A percentile compares a stretch with the other conserved stretches of the same genome.
These are phyloP conservation scores for Ogataea glucozyma DNA, from an alignment of 805 yeast genomes.

Conservation along the genomic window DNA sequence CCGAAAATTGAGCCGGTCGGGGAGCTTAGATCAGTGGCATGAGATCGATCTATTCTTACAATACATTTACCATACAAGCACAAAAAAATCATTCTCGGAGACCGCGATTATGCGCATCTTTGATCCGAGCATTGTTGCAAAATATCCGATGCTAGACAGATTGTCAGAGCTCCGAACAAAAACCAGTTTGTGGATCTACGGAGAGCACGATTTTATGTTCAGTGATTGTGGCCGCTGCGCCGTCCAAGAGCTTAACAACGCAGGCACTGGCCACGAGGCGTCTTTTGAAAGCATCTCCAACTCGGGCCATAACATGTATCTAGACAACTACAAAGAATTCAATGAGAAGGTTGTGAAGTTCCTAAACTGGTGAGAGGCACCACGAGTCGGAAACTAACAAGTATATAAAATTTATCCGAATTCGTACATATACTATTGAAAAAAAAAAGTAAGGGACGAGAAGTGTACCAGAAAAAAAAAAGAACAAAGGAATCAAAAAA, in stretches of 20 bases:
- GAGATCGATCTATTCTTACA: slow-evolving; percentile 34
- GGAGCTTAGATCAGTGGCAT: slow-evolving; percentile 21
- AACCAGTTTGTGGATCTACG: slow-evolving; percentile 54
- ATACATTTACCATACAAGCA: slow-evolving; percentile 36
- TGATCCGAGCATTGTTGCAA: slow-evolving; percentile 61
- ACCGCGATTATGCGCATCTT: slow-evolving; percentile 47
- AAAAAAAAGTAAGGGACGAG: neutral
- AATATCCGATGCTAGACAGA: slow-evolving; percentile 66
- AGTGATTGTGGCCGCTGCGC: slow-evolving; percentile 56
- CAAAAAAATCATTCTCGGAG: slow-evolving; percentile 36
- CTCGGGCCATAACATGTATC: slow-evolving; percentile 75
- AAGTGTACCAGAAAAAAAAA: neutral
- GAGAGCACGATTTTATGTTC: slow-evolving; percentile 77
- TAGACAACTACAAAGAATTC: slow-evolving; percentile 62
- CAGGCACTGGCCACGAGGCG: slow-evolving; percentile 26
- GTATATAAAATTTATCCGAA: neutral
- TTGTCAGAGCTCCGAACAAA: slow-evolving; percentile 38
- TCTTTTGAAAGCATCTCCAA: slow-evolving; percentile 45
- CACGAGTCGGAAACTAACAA: neutral
- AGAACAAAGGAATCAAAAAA: neutral
- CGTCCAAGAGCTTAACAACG: slow-evolving; percentile 31
- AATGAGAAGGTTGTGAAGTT: slow-evolving; percentile 46
- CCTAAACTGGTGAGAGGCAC: slow-evolving; percentile 26
- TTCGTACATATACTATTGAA: no score
- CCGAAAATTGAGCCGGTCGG: slow-evolving; percentile 32